Conservation (phyloP, 768 basidiomycete species). For the Leccinum broughii region DNA sequence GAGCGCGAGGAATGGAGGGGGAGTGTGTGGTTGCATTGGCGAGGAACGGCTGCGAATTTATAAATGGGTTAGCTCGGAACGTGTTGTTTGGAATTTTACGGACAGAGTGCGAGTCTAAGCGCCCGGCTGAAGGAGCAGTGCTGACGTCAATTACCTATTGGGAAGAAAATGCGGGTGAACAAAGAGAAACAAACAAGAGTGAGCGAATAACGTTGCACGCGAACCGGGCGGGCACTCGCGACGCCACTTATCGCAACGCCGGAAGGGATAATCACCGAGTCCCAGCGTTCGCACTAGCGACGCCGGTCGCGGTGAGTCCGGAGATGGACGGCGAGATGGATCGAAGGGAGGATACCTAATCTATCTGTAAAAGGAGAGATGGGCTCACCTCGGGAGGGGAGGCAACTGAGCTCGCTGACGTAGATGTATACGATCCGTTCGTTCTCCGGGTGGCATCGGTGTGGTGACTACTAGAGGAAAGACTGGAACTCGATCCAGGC, state of each 20-base stretch:
- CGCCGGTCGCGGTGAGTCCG: slow-evolving; percentile 18
- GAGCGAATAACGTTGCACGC: slow-evolving; percentile 2
- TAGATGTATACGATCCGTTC: slow-evolving; percentile 22
- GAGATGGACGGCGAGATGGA: slow-evolving; percentile 4
- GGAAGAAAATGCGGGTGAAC: neutral
- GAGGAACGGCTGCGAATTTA: slow-evolving; percentile 19
- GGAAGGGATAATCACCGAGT: slow-evolving; percentile 18
- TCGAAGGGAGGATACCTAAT: slow-evolving; percentile 17
- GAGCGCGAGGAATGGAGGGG: neutral
- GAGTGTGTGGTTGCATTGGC: neutral
- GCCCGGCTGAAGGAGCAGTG: slow-evolving; percentile 12
- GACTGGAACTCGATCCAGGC: slow-evolving; percentile 28
- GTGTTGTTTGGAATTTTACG: slow-evolving; percentile 14
- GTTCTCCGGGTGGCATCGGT: slow-evolving; percentile 32
- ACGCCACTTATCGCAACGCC: slow-evolving; percentile 11
- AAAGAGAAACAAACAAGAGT: slow-evolving; percentile 16
- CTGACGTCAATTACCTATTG: slow-evolving; percentile 34
- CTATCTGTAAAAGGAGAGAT: slow-evolving; percentile 6
- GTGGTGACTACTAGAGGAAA: slow-evolving; percentile 22
- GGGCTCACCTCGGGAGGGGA: slow-evolving; percentile 24
- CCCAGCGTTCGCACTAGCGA: neutral
- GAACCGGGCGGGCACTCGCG: neutral
- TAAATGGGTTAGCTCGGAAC: slow-evolving; percentile 21
- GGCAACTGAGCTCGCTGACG: slow-evolving; percentile 28
- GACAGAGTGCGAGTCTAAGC: slow-evolving; percentile 17